Percentiles rank a stretch among this genome's conserved stretches.
These are phyloP conservation scores for Escovopsis weberi DNA, from an alignment of 2,329 filamentous ascomycete genomes.

Conservation along the genomic window DNA sequence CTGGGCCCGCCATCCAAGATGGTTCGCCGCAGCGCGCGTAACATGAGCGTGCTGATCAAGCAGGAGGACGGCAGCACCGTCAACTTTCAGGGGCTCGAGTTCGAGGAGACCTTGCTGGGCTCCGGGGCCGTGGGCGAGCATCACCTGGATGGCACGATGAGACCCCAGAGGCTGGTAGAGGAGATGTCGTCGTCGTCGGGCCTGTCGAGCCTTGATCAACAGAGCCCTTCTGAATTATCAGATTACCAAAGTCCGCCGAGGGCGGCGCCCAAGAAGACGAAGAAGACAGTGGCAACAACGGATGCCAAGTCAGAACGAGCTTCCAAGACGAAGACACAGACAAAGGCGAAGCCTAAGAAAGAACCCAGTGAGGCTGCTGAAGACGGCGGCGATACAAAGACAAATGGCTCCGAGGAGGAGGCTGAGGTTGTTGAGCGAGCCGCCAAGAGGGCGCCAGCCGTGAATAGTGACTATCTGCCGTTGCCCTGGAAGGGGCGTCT, in stretches of 20 bases:
- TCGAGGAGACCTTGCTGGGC: too few species aligned
- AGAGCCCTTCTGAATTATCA: not conserved
- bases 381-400: slow-evolving; percentile 11
- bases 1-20: slow-evolving; percentile 9
- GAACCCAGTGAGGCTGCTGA: slow-evolving; percentile 9
- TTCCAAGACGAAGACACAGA: not conserved
- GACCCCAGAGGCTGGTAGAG: not conserved
- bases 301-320: not conserved
- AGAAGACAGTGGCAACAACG: not conserved
- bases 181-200: not conserved
- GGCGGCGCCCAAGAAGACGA: not conserved
- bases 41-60: slow-evolving; percentile 6
- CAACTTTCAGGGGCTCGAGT: slow-evolving; percentile 14
- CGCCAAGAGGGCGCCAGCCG: slow-evolving; percentile 49
- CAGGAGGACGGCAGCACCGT: slow-evolving; percentile 1
- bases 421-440: slow-evolving; percentile 18
- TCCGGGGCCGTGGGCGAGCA: not conserved
- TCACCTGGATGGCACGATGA: not conserved
- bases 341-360: not conserved
- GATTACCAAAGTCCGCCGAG: not conserved
- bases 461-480: slow-evolving; percentile 72
- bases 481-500: slow-evolving; percentile 81
- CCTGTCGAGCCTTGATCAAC: not conserved
- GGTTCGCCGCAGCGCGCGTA: slow-evolving; percentile 14
- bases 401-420: slow-evolving; percentile 6